These are phyloP conservation scores for Termitomyces sp. DNA, from an alignment of 768 basidiomycete species.

Conservation along the genomic window DNA sequence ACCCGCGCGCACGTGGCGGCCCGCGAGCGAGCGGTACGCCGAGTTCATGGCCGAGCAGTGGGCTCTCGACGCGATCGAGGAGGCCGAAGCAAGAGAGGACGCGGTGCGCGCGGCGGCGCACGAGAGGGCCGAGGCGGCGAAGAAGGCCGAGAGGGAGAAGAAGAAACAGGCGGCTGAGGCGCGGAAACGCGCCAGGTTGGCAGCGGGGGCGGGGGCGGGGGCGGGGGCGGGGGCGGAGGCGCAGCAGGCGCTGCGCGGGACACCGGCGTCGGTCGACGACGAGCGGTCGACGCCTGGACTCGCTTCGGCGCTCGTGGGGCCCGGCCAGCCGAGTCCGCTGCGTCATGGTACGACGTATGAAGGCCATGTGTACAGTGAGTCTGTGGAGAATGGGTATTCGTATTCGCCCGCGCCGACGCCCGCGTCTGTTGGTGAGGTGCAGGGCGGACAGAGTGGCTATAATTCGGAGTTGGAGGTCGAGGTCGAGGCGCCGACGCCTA, in stretches of 20 bases:
- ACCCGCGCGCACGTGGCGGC: slow-evolving; percentile 57
- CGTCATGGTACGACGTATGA: slow-evolving; percentile 35
- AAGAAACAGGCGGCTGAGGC: slow-evolving; percentile 49
- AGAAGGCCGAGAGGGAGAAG: slow-evolving; percentile 39
- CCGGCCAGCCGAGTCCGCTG: slow-evolving; percentile 34
- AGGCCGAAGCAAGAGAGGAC: slow-evolving; percentile 54
- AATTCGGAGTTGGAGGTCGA: slow-evolving; percentile 40
- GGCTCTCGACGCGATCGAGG: slow-evolving; percentile 71
- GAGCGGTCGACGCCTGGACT: slow-evolving; percentile 13
- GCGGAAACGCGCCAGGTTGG: slow-evolving; percentile 42
- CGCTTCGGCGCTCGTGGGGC: background rate
- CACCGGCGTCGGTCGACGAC: slow-evolving; percentile 14
- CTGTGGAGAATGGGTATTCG: slow-evolving; percentile 22
- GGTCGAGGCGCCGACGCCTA: background rate
- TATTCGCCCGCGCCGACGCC: slow-evolving; percentile 48
- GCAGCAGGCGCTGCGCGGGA: slow-evolving; percentile 12
- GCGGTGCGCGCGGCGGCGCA: slow-evolving; percentile 29
- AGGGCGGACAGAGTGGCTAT: slow-evolving; percentile 48
- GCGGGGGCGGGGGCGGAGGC: slow-evolving; percentile 19
- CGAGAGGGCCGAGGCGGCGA: slow-evolving; percentile 41
- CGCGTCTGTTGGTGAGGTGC: slow-evolving; percentile 42
- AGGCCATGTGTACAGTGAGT: slow-evolving; percentile 18
- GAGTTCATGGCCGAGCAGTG: slow-evolving; percentile 86
- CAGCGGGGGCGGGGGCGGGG: slow-evolving; percentile 14
- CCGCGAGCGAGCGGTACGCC: slow-evolving; percentile 76